These are phyloP conservation scores for Castanea mollissima DNA, from an alignment of 306 rosid genomes.

Conservation along the genomic window DNA sequence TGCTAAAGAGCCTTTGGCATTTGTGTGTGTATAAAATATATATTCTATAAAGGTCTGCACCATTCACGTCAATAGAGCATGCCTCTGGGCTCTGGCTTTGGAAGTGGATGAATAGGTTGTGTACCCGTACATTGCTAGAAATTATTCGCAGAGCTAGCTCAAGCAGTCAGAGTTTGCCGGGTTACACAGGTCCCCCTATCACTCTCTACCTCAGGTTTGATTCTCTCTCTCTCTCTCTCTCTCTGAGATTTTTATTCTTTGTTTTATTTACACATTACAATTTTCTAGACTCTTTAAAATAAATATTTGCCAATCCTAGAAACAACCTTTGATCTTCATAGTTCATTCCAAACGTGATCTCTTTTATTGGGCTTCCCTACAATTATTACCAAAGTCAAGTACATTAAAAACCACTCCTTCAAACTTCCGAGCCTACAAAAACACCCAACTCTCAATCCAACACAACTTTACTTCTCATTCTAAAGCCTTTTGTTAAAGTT, in stretches of 20 bases:
- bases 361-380: neutral
- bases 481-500: neutral
- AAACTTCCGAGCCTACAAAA: neutral
- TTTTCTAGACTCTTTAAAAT: neutral
- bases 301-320: neutral
- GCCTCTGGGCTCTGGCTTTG: neutral
- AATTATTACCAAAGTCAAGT: neutral
- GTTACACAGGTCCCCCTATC: neutral
- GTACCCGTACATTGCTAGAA: neutral
- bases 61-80: neutral
- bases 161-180: conserved; percentile 5
- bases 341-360: neutral
- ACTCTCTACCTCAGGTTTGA: neutral
- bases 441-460: neutral
- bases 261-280: neutral
- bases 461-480: neutral
- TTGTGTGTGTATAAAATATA: too few species aligned
- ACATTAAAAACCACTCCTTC: neutral
- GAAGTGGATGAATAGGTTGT: neutral
- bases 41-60: too few species aligned
- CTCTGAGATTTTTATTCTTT: neutral
- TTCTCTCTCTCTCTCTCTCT: neutral
- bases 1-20: too few species aligned
- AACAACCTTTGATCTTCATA: neutral
- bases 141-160: neutral